Percentiles rank a stretch among this genome's conserved stretches.
Conservation (phyloP, 306 rosid genomes). For the Cyamopsis tetragonoloba region DNA sequence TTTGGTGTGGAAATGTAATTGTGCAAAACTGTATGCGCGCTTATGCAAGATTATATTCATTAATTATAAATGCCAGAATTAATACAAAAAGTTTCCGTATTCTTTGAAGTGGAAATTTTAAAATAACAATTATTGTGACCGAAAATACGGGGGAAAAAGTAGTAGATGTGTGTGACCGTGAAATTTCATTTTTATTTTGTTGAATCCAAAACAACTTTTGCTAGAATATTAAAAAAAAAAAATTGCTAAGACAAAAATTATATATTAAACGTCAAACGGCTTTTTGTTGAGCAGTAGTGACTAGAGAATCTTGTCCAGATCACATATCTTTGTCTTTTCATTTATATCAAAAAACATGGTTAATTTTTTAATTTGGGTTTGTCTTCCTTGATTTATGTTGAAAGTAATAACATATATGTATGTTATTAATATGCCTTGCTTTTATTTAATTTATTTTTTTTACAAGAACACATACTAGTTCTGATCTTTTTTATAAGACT, state of each 20-base stretch:
- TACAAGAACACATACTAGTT: too few species aligned
- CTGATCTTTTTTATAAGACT: too few species aligned
- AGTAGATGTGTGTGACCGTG: neutral
- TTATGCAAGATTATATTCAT: neutral
- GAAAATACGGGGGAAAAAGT: neutral
- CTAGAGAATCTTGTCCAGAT: slow-evolving; percentile 11
- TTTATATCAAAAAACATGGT: neutral
- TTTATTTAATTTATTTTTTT: too few species aligned
- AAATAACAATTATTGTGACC: neutral
- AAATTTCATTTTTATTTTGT: slow-evolving; percentile 4
- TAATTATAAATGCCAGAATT: too few species aligned
- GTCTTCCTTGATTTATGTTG: neutral
- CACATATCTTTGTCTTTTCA: slow-evolving; percentile 9
- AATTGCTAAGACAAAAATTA: too few species aligned
- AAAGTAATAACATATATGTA: neutral
- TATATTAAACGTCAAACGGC: neutral
- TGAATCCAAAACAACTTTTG: neutral
- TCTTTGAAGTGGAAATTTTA: neutral
- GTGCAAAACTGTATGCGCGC: neutral
- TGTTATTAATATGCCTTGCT: too few species aligned
- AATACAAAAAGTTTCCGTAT: neutral
- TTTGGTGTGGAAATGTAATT: neutral
- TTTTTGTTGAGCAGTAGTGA: slow-evolving; percentile 1
- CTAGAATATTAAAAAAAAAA: too few species aligned
- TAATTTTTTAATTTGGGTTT: too few species aligned